Evolutionary conservation across 495 filamentous ascomycete genomes (phyloP).

Genomic region (Penicillium waksmanii): DNA sequence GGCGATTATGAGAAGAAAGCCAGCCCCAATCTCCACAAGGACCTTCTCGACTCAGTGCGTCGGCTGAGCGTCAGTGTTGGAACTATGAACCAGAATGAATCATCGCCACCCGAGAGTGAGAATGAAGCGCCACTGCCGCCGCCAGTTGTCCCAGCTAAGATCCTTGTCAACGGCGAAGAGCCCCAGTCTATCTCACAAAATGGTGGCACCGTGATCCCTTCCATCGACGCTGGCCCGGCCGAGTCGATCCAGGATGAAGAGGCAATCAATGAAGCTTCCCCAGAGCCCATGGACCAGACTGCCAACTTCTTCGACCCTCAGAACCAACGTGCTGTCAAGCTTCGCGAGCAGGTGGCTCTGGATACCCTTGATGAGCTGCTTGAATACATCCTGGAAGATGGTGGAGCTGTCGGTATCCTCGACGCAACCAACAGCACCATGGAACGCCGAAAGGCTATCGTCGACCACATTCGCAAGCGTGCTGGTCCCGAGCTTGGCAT

Average conservation of each 20-base stretch:
- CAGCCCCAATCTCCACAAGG: slow-evolving; percentile 39
- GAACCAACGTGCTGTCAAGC: slow-evolving; percentile 77
- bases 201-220: slow-evolving; percentile 36
- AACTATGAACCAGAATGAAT: slow-evolving; percentile 22
- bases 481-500: slow-evolving; percentile 88
- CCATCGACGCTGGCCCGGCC: slow-evolving; percentile 27
- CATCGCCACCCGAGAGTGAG: slow-evolving; percentile 35
- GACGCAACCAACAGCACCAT: slow-evolving; percentile 97
- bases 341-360: slow-evolving; percentile 89
- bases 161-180: slow-evolving; percentile 53
- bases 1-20: slow-evolving; percentile 25
- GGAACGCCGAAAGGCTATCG: slow-evolving; percentile 77
- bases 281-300: slow-evolving; percentile 77
- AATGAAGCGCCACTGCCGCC: slow-evolving; percentile 36
- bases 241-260: slow-evolving; percentile 26
- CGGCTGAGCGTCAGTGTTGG: slow-evolving; percentile 48
- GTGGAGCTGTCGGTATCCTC: slow-evolving; percentile 94
- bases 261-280: slow-evolving; percentile 36
- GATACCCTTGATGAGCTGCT: slow-evolving; percentile 91
- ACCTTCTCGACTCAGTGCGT: slow-evolving; percentile 48
- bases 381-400: slow-evolving; percentile 78
- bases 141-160: slow-evolving; percentile 48
- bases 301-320: slow-evolving; percentile 93
- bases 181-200: slow-evolving; percentile 33
- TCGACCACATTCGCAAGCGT: slow-evolving; percentile 77